A percentile compares a stretch with the other conserved stretches of the same genome.
Evolutionary conservation across 768 basidiomycete species (phyloP).

Genomic region (Gautieria morchelliformis): DNA sequence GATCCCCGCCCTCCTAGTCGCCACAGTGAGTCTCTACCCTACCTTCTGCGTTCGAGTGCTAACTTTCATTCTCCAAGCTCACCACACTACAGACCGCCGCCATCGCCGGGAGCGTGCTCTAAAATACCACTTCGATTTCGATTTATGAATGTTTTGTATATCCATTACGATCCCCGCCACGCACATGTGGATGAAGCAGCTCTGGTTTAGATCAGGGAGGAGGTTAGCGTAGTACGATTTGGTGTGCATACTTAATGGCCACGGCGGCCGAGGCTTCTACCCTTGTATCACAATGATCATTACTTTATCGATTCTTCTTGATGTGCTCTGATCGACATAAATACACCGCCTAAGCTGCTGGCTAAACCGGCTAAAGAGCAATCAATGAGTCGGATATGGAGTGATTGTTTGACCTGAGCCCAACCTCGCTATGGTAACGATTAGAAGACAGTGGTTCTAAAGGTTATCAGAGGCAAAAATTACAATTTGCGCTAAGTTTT

Average conservation of each 20-base stretch:
- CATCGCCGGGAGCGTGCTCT: neutral
- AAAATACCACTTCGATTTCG: neutral
- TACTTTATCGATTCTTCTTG: neutral
- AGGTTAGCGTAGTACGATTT: neutral
- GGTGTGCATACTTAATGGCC: neutral
- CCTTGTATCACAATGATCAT: neutral
- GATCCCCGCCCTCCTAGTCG: conserved; percentile 2
- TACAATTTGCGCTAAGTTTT: no score
- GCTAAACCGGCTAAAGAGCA: neutral
- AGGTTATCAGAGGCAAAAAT: no score
- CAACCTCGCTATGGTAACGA: no score
- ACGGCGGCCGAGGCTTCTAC: neutral
- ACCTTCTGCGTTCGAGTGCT: neutral
- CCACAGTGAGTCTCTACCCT: neutral
- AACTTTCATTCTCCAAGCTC: neutral
- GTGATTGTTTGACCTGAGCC: no score
- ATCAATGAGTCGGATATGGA: neutral
- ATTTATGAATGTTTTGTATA: neutral
- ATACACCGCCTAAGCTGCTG: no score
- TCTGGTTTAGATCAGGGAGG: neutral
- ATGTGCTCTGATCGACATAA: neutral
- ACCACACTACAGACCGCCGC: neutral
- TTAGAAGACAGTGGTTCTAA: no score
- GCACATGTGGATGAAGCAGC: neutral
- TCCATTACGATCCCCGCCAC: no score